Conservation (phyloP, 192 early-diverging fungal species). For the Cladochytrium replicatum region DNA sequence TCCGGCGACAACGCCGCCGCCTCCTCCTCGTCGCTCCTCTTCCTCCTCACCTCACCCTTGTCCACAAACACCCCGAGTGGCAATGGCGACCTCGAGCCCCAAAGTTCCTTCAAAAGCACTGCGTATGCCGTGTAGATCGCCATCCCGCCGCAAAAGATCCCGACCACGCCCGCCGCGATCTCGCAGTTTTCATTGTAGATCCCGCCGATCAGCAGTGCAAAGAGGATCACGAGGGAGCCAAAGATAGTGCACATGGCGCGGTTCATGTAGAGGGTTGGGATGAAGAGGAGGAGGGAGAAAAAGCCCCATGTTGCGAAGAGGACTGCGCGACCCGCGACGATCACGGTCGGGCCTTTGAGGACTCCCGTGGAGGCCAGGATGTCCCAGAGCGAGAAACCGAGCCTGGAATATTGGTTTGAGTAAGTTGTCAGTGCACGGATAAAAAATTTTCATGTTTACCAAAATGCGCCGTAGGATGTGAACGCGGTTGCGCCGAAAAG, state of each 20-base stretch:
- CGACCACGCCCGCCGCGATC: no score
- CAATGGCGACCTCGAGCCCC: no score
- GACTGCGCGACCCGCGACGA: conserved; percentile 22
- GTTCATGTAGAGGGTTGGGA: conserved; percentile 62
- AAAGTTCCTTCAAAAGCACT: no score
- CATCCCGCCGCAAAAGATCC: no score
- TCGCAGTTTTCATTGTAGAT: no score
- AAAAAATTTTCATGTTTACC: conserved; percentile 10
- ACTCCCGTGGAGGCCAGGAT: conserved; percentile 48
- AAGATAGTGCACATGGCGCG: conserved; percentile 48
- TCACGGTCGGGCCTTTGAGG: conserved; percentile 29
- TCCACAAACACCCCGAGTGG: no score
- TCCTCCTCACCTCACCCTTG: no score
- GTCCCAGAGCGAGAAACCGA: conserved; percentile 55
- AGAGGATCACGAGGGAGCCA: conserved; percentile 42
- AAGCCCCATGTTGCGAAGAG: conserved; percentile 44
- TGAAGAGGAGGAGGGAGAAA: conserved; percentile 54
- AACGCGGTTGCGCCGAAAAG: conserved; percentile 78
- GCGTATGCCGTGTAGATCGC: no score
- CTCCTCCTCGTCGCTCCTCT: no score
- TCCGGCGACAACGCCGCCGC: no score
- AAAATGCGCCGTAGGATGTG: conserved; percentile 38
- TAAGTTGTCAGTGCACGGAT: background rate
- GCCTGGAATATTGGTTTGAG: conserved; percentile 41
- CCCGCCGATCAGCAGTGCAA: conserved; percentile 59